Percentiles rank a stretch among this genome's conserved stretches.
phyloP scores from a whole-genome alignment of 805 yeast genomes.

The Cyberlindnera sargentensis region DNA sequence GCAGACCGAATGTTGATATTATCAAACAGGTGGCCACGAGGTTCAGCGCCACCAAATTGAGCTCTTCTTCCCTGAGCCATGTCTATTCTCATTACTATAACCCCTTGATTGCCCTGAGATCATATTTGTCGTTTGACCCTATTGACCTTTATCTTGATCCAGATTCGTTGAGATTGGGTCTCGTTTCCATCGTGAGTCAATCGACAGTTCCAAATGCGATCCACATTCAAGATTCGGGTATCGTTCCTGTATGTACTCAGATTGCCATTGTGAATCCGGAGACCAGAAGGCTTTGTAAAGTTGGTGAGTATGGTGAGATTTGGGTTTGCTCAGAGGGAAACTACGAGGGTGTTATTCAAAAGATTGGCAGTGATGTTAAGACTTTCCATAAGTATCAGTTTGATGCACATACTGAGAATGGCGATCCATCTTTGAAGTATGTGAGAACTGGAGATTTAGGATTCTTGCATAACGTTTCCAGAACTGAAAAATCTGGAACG shows the following conservation, averaged over 20 bases:
- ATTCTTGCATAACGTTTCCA: constrained; percentile 68
- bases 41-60: constrained; percentile 58
- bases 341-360: constrained; percentile 46
- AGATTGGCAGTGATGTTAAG: constrained; percentile 33
- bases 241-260: constrained; percentile 92
- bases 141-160: constrained; percentile 85
- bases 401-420: constrained; percentile 55
- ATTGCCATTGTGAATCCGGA: constrained; percentile 95
- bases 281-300: constrained; percentile 66
- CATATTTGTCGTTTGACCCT: constrained; percentile 84
- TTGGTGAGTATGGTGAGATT: constrained; percentile 94
- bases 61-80: constrained; percentile 63
- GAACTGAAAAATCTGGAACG: constrained; percentile 34
- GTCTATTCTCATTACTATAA: constrained; percentile 75
- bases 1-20: constrained; percentile 62
- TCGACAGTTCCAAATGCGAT: constrained; percentile 61
- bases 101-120: constrained; percentile 77
- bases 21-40: constrained; percentile 51
- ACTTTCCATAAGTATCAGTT: constrained; percentile 37
- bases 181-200: constrained; percentile 71
- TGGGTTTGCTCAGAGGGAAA: constrained; percentile 94
- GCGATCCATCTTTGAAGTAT: constrained; percentile 57
- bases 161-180: constrained; percentile 83
- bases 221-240: constrained; percentile 87
- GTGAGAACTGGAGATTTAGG: constrained; percentile 94